Evolutionary conservation across 495 filamentous ascomycete species (phyloP).

Genomic region (Tuber magnatum): DNA sequence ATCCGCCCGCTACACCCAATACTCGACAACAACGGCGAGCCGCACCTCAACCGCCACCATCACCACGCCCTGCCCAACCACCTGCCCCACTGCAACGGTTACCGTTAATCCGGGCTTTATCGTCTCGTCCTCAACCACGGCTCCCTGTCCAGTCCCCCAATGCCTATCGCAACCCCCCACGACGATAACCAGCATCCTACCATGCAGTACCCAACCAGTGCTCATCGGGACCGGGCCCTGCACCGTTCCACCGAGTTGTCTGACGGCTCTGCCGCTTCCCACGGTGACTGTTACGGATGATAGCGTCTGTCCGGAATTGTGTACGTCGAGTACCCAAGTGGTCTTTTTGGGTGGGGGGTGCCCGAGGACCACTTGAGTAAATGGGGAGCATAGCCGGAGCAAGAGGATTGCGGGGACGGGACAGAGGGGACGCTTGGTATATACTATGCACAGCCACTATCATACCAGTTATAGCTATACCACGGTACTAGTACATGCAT

Average conservation of each 20-base stretch:
- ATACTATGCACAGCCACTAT: not conserved
- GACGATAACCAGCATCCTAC: slow-evolving; percentile 19
- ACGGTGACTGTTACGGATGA: slow-evolving; percentile 10
- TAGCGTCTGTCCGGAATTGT: slow-evolving; percentile 11
- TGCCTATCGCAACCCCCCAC: slow-evolving; percentile 2
- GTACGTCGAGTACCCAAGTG: slow-evolving; percentile 3
- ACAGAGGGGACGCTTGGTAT: not conserved
- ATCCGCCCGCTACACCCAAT: not conserved
- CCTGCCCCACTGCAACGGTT: slow-evolving; percentile 22
- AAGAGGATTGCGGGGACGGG: not conserved
- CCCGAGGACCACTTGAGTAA: slow-evolving; percentile 8
- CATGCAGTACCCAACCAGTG: slow-evolving; percentile 16
- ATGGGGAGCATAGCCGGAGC: not conserved
- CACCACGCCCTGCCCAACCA: slow-evolving; percentile 15
- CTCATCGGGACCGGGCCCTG: slow-evolving; percentile 17
- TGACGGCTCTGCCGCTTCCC: not conserved
- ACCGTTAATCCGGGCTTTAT: slow-evolving; percentile 19
- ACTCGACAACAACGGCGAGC: not conserved
- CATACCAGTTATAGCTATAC: no score
- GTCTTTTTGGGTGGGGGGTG: slow-evolving; percentile 20
- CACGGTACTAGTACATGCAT: not conserved
- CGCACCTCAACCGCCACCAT: not conserved
- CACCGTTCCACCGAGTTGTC: slow-evolving; percentile 25
- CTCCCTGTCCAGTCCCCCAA: slow-evolving; percentile 16
- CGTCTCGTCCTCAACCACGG: slow-evolving; percentile 1